A percentile compares a stretch with the other conserved stretches of the same genome.
phyloP scores from a whole-genome alignment of 78 protist species.

The Planoprotostelium fungivorum region DNA sequence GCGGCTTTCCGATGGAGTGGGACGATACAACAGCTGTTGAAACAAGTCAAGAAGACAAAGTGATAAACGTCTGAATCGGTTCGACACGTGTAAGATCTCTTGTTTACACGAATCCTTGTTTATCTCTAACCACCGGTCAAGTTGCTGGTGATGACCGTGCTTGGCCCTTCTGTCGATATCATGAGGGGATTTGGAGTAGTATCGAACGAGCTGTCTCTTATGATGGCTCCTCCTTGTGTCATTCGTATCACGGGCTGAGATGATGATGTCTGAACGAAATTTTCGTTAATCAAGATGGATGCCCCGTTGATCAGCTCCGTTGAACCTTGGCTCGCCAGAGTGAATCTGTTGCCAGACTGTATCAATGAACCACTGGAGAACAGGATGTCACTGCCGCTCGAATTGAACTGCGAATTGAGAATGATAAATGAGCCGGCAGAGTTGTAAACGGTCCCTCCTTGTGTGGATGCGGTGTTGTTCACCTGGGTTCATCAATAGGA shows the following conservation, averaged over 20 bases:
- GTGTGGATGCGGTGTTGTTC: neutral
- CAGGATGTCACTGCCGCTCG: neutral
- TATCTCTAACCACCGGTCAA: no score
- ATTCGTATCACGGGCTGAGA: neutral
- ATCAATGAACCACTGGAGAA: neutral
- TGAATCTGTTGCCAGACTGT: neutral
- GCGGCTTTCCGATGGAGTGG: neutral
- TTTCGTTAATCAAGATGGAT: neutral
- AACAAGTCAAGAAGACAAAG: no score
- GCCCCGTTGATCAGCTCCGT: neutral
- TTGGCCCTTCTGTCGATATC: neutral
- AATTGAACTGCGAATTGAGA: neutral
- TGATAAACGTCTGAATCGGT: no score
- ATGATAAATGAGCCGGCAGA: neutral
- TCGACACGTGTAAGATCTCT: no score
- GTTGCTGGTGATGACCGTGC: neutral
- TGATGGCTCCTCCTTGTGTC: neutral
- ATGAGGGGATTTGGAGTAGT: neutral
- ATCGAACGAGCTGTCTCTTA: neutral
- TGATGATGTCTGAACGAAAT: neutral
- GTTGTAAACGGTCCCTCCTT: neutral
- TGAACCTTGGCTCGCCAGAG: neutral
- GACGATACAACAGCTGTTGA: no score
- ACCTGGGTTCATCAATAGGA: neutral
- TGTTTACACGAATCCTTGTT: no score